phyloP scores from a whole-genome alignment of 345 rosid genomes.

The Acer saccharum region DNA sequence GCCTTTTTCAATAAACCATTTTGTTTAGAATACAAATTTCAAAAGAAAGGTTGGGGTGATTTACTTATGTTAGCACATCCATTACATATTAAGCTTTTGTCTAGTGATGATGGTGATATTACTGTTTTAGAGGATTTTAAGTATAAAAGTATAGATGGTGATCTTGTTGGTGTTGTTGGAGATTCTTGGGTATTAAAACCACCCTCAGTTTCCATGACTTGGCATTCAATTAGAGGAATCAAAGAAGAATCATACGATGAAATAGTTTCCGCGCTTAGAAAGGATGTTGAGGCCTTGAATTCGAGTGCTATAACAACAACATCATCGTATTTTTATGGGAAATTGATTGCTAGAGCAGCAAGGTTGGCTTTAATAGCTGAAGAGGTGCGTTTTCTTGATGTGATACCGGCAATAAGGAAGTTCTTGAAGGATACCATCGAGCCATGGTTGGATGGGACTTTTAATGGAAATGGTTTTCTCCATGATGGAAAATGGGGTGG shows the following conservation, averaged over 20 bases:
- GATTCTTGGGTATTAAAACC: conserved; percentile 78
- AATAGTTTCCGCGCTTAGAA: conserved; percentile 63
- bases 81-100: conserved; percentile 68
- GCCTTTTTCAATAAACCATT: conserved; percentile 70
- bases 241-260: conserved; percentile 49
- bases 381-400: conserved; percentile 66
- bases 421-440: conserved; percentile 73
- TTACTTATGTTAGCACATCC: conserved; percentile 93
- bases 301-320: conserved; percentile 48
- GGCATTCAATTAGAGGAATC: conserved; percentile 83
- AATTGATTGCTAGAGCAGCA: conserved; percentile 83
- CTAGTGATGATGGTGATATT: conserved; percentile 34
- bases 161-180: conserved; percentile 79
- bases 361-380: conserved; percentile 89
- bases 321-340: conserved; percentile 81
- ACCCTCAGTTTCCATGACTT: conserved; percentile 66
- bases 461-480: conserved; percentile 71
- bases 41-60: conserved; percentile 88
- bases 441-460: conserved; percentile 88
- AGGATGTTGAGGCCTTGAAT: conserved; percentile 63
- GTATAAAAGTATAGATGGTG: conserved; percentile 85
- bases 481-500: conserved; percentile 93
- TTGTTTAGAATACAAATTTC: conserved; percentile 78
- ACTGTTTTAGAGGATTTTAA: conserved; percentile 59
- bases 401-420: conserved; percentile 60